Percentiles rank a stretch among this genome's conserved stretches.
Evolutionary conservation across 805 yeast genomes (phyloP).

Genomic region (Kazachstania kunashirensis): DNA sequence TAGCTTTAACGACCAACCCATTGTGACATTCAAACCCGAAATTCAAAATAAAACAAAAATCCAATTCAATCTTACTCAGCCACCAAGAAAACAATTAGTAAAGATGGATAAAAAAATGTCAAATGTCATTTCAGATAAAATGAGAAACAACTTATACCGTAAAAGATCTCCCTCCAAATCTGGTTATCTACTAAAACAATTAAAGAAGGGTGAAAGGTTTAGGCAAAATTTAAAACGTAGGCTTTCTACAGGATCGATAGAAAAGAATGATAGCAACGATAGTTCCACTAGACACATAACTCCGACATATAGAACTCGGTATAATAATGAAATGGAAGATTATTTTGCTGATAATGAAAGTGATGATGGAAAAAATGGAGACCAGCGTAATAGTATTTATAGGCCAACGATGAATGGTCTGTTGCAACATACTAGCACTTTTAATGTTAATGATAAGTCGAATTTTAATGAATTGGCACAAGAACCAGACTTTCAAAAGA

Average conservation of each 20-base stretch:
- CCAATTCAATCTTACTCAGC: constrained; percentile 22
- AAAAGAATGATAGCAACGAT: constrained; percentile 4
- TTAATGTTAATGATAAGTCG: constrained; percentile 10
- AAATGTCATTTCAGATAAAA: too few relatives aligned
- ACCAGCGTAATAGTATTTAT: too few relatives aligned
- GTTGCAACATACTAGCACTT: constrained; percentile 7
- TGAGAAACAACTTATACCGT: too few relatives aligned
- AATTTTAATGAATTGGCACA: constrained; percentile 20
- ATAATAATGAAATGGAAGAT: constrained; percentile 11
- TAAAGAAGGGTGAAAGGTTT: constrained; percentile 16
- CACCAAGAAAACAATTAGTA: constrained; percentile 13
- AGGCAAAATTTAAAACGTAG: constrained; percentile 14
- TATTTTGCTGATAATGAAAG: constrained; percentile 22
- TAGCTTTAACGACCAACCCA: neutral
- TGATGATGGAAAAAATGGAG: constrained; percentile 22
- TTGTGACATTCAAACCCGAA: neutral
- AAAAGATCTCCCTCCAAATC: neutral
- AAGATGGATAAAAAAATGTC: too few relatives aligned
- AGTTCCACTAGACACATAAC: neutral
- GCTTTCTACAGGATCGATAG: constrained; percentile 14
- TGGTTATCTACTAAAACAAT: constrained; percentile 8
- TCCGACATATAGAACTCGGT: too few relatives aligned
- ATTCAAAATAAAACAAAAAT: constrained; percentile 16
- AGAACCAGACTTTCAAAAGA: constrained; percentile 42
- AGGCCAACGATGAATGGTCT: too few relatives aligned